Evolutionary conservation across 139 green algal genomes (phyloP).

Genomic region (Asterochloris sp.): DNA sequence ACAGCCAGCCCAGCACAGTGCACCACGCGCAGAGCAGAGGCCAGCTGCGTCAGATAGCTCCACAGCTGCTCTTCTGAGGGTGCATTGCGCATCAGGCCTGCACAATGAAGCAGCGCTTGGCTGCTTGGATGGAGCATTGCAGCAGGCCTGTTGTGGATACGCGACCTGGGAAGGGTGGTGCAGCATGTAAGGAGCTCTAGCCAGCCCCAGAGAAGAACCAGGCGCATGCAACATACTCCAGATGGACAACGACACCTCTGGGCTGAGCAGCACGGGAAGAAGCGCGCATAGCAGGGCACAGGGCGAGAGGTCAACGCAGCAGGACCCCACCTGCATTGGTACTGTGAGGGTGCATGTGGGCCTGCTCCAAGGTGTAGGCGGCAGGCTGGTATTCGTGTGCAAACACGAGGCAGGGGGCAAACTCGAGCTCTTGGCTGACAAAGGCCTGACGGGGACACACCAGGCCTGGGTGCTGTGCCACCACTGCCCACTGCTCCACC

Average conservation of each 20-base stretch:
- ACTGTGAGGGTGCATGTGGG: constrained; percentile 35
- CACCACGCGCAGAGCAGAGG: constrained; percentile 54
- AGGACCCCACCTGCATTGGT: neutral
- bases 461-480: constrained; percentile 72
- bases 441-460: constrained; percentile 60
- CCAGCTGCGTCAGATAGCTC: constrained; percentile 79
- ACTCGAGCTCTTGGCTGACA: constrained; percentile 61
- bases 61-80: constrained; percentile 78
- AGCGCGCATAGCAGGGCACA: too few species aligned
- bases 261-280: too few species aligned
- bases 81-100: constrained; percentile 33
- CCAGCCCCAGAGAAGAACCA: too few species aligned
- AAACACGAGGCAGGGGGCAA: constrained; percentile 50
- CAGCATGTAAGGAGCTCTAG: neutral
- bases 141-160: neutral
- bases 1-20: constrained; percentile 66
- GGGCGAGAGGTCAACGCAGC: too few species aligned
- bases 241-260: too few species aligned
- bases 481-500: constrained; percentile 58
- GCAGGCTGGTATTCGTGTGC: constrained; percentile 65
- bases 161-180: neutral
- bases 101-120: neutral
- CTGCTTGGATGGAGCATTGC: neutral
- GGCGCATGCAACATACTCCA: too few species aligned
- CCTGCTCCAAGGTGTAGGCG: constrained; percentile 51